Evolutionary conservation across 2,329 filamentous ascomycete species (phyloP), one percentile per base, ranked within the genome.

Genomic region (Fusarium neocosmosporiellum): DNA sequence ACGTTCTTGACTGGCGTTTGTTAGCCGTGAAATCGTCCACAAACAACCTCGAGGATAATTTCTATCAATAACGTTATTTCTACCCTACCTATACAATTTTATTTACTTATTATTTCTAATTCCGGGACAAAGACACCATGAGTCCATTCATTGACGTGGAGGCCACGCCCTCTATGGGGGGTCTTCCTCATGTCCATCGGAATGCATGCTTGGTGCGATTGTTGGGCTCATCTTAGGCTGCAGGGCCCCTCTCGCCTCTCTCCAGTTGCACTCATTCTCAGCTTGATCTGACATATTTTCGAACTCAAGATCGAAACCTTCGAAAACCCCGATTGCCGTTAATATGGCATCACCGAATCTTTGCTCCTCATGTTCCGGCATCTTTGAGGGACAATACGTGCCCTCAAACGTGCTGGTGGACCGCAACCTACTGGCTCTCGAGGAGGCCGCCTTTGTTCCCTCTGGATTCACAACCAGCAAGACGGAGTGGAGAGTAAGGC

Each of bases 311-410:
- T 31, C 16, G 54, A 24, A 22, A n/a, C 16, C 22, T 5, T 37
- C 9, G 4, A 24, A 11, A 24, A 20, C 14, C 10, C 4, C 9
- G 9, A 10, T 63, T 7, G 4, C 22, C 29, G 4, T 24, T n/a
- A 6, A 5, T 24, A 69, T 66, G 66, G 10, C 43, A n/a, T 16
- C n/a, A 8, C 57, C 59, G 5, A 54, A 31, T 20, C 10, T 73
- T 9, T 73, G 70, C 24, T 2, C 50, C 20, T 33, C 24, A n/a
- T 73, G 70, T n/a, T 34, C 39, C 6, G 59, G 53, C 16, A 68
- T 73, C 39, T 73, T 73, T 16, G 29, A 71, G 11, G 70, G 67
- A 4, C 37, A 59, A 9, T 73, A 73, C 22, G 34, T 39, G n/a
- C 29, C 67, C 18, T 11, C 67, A 3, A 39, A 54, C 24, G 20